These are phyloP conservation scores for Agrocybe pediades DNA, from an alignment of 768 basidiomycete genomes.

Conservation along the genomic window DNA sequence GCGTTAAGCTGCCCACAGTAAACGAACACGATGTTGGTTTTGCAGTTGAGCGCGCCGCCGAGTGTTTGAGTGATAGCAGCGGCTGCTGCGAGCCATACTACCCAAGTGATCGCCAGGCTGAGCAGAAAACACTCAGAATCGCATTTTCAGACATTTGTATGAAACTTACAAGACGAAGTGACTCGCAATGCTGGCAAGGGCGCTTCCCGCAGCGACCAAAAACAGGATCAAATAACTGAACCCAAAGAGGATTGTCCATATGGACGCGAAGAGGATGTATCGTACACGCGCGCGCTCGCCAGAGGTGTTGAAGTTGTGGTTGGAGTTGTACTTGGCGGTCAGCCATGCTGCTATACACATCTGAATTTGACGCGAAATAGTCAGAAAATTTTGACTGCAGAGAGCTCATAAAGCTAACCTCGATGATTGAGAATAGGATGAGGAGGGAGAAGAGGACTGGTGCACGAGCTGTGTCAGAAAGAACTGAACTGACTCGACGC, in stretches of 20 bases:
- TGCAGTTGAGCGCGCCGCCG: constrained; percentile 73
- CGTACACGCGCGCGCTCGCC: constrained; percentile 63
- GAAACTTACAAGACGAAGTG: constrained; percentile 64
- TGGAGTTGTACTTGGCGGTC: constrained; percentile 56
- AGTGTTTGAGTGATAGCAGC: constrained; percentile 67
- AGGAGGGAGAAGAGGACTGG: constrained; percentile 55
- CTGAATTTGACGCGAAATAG: constrained; percentile 31
- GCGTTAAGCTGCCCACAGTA: constrained; percentile 83
- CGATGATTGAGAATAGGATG: constrained; percentile 64
- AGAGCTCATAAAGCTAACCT: constrained; percentile 37
- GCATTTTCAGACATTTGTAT: background rate
- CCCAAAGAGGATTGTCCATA: constrained; percentile 68
- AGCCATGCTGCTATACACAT: constrained; percentile 76
- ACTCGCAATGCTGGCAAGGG: constrained; percentile 61
- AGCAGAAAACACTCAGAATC: background rate
- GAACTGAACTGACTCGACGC: background rate
- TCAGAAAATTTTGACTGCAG: background rate
- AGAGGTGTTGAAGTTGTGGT: constrained; percentile 49
- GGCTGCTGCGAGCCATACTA: constrained; percentile 77
- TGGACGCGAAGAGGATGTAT: constrained; percentile 69
- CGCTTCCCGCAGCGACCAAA: constrained; percentile 45
- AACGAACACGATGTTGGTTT: constrained; percentile 43
- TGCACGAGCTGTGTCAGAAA: constrained; percentile 6
- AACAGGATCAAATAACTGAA: constrained; percentile 57
- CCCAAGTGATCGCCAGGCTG: constrained; percentile 72